Evolutionary conservation across 495 filamentous ascomycete genomes (phyloP).

Genomic region (Talaromyces thailandensis): DNA sequence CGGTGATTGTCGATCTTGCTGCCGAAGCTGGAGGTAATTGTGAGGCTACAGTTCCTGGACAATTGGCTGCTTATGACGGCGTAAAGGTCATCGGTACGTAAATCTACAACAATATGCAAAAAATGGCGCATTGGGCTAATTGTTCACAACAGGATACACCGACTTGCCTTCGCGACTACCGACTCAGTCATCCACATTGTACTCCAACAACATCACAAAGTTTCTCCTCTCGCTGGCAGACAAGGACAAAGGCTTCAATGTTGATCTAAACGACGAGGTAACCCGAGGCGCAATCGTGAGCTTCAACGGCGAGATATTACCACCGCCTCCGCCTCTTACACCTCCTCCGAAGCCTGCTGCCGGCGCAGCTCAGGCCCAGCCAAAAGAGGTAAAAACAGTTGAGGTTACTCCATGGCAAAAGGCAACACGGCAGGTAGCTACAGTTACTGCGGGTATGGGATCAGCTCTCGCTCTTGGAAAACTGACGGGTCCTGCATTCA

Average conservation of each 20-base stretch:
- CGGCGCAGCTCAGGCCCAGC: constrained; percentile 3
- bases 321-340: constrained; percentile 59
- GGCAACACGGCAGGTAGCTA: constrained; percentile 56
- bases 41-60: constrained; percentile 60
- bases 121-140: not conserved
- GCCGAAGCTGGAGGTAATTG: constrained; percentile 78
- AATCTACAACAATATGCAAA: not conserved
- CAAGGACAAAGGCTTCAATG: constrained; percentile 60
- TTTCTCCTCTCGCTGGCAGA: constrained; percentile 70
- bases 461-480: constrained; percentile 64
- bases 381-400: constrained; percentile 46
- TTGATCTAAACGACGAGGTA: constrained; percentile 72
- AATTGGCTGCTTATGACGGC: constrained; percentile 58
- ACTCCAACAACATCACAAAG: constrained; percentile 83
- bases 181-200: constrained; percentile 72
- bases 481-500: constrained; percentile 66
- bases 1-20: constrained; percentile 72
- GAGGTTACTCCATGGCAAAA: constrained; percentile 72
- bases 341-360: constrained; percentile 53
- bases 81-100: constrained; percentile 67
- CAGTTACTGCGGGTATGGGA: constrained; percentile 65
- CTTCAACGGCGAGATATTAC: constrained; percentile 61
- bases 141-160: constrained; percentile 52
- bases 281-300: constrained; percentile 73
- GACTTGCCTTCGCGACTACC: constrained; percentile 72